Conservation (phyloP, 495 filamentous ascomycete species). For the Staphylotrichum longicolle region DNA sequence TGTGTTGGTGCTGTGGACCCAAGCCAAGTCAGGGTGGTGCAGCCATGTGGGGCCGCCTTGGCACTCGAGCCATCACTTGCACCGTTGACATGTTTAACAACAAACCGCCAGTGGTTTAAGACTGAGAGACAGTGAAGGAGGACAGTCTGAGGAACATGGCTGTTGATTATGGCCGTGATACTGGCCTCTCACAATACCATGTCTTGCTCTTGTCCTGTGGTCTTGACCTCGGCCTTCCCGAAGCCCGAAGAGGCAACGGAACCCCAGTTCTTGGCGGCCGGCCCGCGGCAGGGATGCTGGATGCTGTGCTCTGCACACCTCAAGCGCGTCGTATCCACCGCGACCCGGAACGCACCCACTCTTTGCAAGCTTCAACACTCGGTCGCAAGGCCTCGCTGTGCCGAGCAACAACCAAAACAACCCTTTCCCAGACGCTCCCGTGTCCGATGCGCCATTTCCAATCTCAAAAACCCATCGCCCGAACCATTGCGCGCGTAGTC, state of each 20-base stretch:
- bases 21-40: not conserved
- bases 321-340: slow-evolving; percentile 11
- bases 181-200: not conserved
- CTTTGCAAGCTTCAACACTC: slow-evolving; percentile 3
- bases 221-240: too few species aligned
- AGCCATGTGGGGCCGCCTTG: not conserved
- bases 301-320: not conserved
- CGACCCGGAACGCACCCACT: not conserved
- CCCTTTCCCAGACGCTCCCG: not conserved
- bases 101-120: too few species aligned
- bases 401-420: not conserved
- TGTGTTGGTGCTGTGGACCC: not conserved
- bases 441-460: slow-evolving; percentile 3
- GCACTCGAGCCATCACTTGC: too few species aligned
- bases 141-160: too few species aligned
- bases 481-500: not conserved
- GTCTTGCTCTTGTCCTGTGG: too few species aligned
- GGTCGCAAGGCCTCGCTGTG: not conserved
- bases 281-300: slow-evolving; percentile 1
- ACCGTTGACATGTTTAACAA: too few species aligned
- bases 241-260: too few species aligned
- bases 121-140: too few species aligned
- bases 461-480: not conserved
- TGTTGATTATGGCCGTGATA: not conserved
- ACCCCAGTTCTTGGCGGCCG: slow-evolving; percentile 9